Percentiles rank a stretch among this genome's conserved stretches.
Conservation (phyloP, 2,329 filamentous ascomycete genomes). For the Setomelanomma holmii region DNA sequence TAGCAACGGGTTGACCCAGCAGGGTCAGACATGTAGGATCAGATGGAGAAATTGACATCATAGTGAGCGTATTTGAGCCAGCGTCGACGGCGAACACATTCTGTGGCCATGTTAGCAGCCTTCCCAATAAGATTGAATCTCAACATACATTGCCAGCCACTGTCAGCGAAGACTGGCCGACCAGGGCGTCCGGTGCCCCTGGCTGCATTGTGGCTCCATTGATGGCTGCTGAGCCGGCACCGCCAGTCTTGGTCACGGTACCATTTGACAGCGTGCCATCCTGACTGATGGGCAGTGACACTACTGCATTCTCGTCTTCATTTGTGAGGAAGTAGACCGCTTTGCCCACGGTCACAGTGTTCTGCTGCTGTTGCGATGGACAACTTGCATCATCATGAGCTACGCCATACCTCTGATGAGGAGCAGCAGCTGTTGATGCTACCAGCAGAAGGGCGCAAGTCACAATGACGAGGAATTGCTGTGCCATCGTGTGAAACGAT, state of each 20-base stretch:
- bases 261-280: constrained; percentile 58
- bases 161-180: constrained; percentile 60
- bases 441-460: background rate
- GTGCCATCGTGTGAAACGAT: background rate
- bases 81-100: constrained; percentile 61
- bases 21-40: constrained; percentile 40
- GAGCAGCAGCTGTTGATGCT: background rate
- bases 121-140: too few species aligned
- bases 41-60: constrained; percentile 42
- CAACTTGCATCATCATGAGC: constrained; percentile 4
- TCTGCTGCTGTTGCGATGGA: constrained; percentile 5
- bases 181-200: constrained; percentile 59
- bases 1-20: constrained; percentile 40
- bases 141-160: constrained; percentile 61
- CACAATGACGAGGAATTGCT: background rate
- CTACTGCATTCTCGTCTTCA: constrained; percentile 57
- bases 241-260: constrained; percentile 55
- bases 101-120: constrained; percentile 43
- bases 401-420: constrained; percentile 2
- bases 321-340: constrained; percentile 67
- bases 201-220: constrained; percentile 42
- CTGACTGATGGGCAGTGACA: constrained; percentile 57
- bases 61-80: constrained; percentile 50
- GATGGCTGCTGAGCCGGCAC: constrained; percentile 54
- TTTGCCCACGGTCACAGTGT: constrained; percentile 38